phyloP scores from a whole-genome alignment of 495 filamentous ascomycete genomes.

The Tuber aestivum region DNA sequence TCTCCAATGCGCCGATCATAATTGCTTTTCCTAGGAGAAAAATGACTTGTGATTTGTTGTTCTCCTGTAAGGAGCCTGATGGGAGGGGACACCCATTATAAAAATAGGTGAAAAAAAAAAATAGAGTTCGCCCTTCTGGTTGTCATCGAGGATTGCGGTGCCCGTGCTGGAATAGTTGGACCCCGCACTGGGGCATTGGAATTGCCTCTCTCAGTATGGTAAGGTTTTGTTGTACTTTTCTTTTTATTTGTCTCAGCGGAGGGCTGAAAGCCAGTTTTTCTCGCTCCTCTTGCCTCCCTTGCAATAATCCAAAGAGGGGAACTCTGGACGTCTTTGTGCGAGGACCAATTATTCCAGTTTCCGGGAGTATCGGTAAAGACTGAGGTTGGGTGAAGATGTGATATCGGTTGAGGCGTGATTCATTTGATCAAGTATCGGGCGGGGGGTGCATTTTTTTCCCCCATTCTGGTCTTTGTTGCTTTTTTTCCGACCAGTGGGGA shows the following conservation, averaged over 20 bases:
- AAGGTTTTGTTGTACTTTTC: not conserved
- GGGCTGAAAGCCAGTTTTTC: not conserved
- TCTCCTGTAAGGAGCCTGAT: not conserved
- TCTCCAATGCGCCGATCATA: not conserved
- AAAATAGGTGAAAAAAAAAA: not conserved
- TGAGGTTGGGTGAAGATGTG: not conserved
- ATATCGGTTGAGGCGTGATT: not conserved
- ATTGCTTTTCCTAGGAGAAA: not conserved
- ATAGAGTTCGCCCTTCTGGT: not conserved
- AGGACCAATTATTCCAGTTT: not conserved
- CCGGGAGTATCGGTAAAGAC: not conserved
- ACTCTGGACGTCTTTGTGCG: not conserved
- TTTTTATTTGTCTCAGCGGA: not conserved
- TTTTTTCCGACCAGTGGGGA: not conserved
- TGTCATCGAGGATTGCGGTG: not conserved
- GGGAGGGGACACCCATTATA: not conserved
- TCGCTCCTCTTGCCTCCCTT: not conserved
- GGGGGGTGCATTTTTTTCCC: not conserved
- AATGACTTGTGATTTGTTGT: not conserved
- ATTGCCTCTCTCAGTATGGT: not conserved
- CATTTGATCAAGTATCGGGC: not conserved
- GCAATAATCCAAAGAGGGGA: not conserved
- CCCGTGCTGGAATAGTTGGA: not conserved
- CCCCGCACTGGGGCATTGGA: not conserved
- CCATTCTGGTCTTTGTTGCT: not conserved